Evolutionary conservation across 139 green algal species (phyloP).

Genomic region (Spirogloea muscicola): DNA sequence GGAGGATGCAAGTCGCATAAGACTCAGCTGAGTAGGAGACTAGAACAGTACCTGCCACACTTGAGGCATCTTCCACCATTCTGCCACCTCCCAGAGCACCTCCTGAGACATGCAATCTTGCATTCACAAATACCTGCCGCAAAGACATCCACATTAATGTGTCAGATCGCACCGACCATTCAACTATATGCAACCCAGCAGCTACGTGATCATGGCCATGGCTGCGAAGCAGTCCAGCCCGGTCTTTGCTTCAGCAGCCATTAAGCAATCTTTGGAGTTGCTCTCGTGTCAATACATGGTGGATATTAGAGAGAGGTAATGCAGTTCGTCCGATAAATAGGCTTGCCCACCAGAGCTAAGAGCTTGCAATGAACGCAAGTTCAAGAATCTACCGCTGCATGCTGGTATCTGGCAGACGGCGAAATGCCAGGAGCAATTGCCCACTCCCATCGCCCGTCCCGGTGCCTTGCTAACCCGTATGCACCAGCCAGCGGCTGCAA

Average conservation of each 20-base stretch:
- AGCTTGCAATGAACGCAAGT: too few species aligned
- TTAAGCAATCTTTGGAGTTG: too few species aligned
- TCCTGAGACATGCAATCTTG: slow-evolving; percentile 88
- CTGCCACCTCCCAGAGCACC: slow-evolving; percentile 88
- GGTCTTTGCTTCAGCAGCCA: too few species aligned
- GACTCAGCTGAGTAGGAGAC: too few species aligned
- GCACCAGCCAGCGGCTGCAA: slow-evolving; percentile 77
- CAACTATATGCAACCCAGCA: too few species aligned
- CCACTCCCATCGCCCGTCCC: slow-evolving; percentile 98
- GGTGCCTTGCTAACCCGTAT: slow-evolving; percentile 91
- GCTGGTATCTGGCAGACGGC: slow-evolving; percentile 89
- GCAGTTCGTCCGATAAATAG: too few species aligned
- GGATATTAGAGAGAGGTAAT: too few species aligned
- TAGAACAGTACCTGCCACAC: slow-evolving; percentile 57
- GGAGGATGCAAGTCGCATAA: too few species aligned
- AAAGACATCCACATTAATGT: neutral
- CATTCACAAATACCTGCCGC: slow-evolving; percentile 80
- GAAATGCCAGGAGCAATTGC: slow-evolving; percentile 88
- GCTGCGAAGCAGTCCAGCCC: too few species aligned
- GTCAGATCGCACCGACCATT: neutral
- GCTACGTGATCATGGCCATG: too few species aligned
- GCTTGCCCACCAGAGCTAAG: too few species aligned
- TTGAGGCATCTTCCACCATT: slow-evolving; percentile 84
- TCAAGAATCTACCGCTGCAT: slow-evolving; percentile 77
- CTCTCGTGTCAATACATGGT: too few species aligned